These are phyloP conservation scores for Chaetothyriales sp. DNA, from an alignment of 2,329 filamentous ascomycete genomes.

Conservation along the genomic window DNA sequence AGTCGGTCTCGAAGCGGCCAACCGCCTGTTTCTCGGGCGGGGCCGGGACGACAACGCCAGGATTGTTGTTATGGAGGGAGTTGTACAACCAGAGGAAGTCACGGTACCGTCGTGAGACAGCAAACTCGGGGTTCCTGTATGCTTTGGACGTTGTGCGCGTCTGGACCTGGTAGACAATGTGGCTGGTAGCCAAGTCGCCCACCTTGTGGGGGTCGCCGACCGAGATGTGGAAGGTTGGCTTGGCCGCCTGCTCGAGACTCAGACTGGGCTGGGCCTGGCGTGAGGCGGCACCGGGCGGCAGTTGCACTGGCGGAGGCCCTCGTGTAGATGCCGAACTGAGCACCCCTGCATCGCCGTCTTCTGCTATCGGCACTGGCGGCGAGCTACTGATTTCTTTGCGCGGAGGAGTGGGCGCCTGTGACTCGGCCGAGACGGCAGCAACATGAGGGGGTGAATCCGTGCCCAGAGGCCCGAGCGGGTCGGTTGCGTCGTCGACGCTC, in stretches of 20 bases:
- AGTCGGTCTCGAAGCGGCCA: constrained; percentile 88
- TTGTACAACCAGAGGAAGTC: constrained; percentile 98
- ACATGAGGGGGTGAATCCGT: constrained; percentile 21
- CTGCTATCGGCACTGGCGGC: constrained; percentile 36
- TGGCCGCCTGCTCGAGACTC: constrained; percentile 81
- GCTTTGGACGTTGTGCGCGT: constrained; percentile 96
- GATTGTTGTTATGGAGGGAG: constrained; percentile 83
- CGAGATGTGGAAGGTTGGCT: constrained; percentile 75
- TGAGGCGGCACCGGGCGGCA: constrained; percentile 26
- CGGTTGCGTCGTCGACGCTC: constrained; percentile 46
- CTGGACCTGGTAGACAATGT: constrained; percentile 91
- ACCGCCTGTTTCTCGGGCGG: constrained; percentile 97
- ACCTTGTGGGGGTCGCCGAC: constrained; percentile 98
- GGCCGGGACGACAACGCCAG: constrained; percentile 84
- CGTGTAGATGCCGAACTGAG: constrained; percentile 45
- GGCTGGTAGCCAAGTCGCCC: constrained; percentile 86
- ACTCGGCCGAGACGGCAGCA: constrained; percentile 24
- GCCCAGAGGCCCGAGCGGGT: constrained; percentile 46
- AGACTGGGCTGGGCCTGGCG: constrained; percentile 58
- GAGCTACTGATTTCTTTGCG: constrained; percentile 38
- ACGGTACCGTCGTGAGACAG: constrained; percentile 82
- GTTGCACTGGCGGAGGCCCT: constrained; percentile 45
- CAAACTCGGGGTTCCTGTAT: constrained; percentile 82
- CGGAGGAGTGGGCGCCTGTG: constrained; percentile 43
- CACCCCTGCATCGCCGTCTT: constrained; percentile 59